Evolutionary conservation across 305 asterid species (phyloP), one percentile per base, ranked within the genome.

Genomic region (Coffea humblotiana): DNA sequence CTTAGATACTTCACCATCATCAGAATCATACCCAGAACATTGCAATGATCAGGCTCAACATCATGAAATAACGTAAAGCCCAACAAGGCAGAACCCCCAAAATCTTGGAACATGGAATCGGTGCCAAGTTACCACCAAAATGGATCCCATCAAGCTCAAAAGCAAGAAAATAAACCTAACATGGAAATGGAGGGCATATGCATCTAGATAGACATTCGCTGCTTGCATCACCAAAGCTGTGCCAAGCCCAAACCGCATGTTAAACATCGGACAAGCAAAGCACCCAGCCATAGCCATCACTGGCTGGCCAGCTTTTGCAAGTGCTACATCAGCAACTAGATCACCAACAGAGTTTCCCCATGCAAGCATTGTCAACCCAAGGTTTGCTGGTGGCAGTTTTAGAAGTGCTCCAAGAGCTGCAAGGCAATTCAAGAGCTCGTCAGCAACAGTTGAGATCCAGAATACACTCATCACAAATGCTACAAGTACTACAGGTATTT

Each of bases 201-300:
- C 98, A 77, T 88, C 88, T 0, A 98, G 99, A 82, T 72, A 94
- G 78, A 90, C 92, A 51, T 87, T 65, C 14, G 90, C 93, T 0
- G 94, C 89, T 83, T 94, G 96, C 82, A 96, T 91, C 72, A 91
- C 97, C 77, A 96, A 83, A 72, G 92, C 98, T 10, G 97, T 89
- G 63, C 99, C 99, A 9, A 94, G 95, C 61, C 99, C 99, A 21
- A 96, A 90, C 32, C 92, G 93, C 99, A 96, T 91, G 88, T 96
- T 96, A 85, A 96, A 96, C 99, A 96, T 96, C 0, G 99, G 99
- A 65, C 99, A 90, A 0, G 96, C 99, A 49, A 96, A 96, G 92
- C 99, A 96, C n/a, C 98, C 97, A 0, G 98, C 99, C 99, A 96
- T 94, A 47, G 98, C 99, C 99, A 96, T 94, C 13, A 98, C 98